A percentile compares a stretch with the other conserved stretches of the same genome.
These are phyloP conservation scores for Nannochloris sp. DNA, from an alignment of 139 green algal genomes.

Conservation along the genomic window DNA sequence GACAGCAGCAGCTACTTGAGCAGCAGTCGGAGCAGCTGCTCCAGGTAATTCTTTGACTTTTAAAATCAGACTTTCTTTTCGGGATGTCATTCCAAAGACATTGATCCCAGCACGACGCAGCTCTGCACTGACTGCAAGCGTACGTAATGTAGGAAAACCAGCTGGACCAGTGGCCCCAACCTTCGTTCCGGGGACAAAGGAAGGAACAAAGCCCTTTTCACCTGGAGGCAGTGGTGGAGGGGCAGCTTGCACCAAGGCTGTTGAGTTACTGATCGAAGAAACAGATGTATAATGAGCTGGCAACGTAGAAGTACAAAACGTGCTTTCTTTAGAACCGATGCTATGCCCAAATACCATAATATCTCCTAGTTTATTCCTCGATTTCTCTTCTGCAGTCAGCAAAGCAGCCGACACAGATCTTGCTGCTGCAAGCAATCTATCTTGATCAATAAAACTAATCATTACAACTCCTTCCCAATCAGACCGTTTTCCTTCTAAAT, in stretches of 20 bases:
- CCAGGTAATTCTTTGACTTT: conserved; percentile 28
- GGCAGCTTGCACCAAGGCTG: conserved; percentile 19
- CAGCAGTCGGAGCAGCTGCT: conserved; percentile 4
- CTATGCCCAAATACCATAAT: conserved; percentile 58
- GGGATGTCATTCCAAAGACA: conserved; percentile 70
- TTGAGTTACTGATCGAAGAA: conserved; percentile 28
- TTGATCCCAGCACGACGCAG: conserved; percentile 58
- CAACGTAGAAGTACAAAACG: conserved; percentile 63
- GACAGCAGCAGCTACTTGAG: conserved; percentile 31
- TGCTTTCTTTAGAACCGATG: conserved; percentile 27
- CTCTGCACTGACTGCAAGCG: conserved; percentile 32
- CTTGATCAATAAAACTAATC: conserved; percentile 69
- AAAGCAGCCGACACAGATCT: conserved; percentile 14
- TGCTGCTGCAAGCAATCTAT: conserved; percentile 54
- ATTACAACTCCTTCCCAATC: conserved; percentile 87
- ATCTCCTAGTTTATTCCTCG: conserved; percentile 60
- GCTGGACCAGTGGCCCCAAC: conserved; percentile 36
- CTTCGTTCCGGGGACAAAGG: conserved; percentile 50
- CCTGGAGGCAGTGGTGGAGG: conserved; percentile 51
- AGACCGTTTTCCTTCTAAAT: conserved; percentile 87
- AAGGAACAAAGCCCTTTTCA: conserved; percentile 57
- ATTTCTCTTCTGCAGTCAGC: conserved; percentile 56
- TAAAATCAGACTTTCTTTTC: conserved; percentile 75
- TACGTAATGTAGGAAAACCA: conserved; percentile 70
- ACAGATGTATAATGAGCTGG: conserved; percentile 43